phyloP scores from a whole-genome alignment of 2,329 filamentous ascomycete species.

The Stagonosporopsis chrysanthemi region DNA sequence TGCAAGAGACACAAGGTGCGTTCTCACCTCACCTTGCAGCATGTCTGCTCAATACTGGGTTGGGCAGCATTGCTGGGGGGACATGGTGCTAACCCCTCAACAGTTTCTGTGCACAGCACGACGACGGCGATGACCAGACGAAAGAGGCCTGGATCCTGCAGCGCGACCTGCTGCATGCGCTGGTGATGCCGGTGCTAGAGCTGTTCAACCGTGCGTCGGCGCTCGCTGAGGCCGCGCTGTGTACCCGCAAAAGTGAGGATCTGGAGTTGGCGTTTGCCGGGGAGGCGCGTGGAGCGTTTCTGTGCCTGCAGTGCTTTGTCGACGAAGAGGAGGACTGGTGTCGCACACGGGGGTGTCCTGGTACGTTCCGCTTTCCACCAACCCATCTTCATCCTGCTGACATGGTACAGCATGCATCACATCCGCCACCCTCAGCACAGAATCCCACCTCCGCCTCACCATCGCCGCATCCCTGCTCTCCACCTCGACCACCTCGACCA shows the following conservation, averaged over 20 bases:
- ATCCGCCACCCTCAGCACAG: conserved; percentile 54
- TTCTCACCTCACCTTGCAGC: conserved; percentile 20
- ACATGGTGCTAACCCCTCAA: conserved; percentile 6
- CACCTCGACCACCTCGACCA: conserved; percentile 30
- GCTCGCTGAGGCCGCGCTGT: conserved; percentile 59
- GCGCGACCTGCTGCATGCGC: conserved; percentile 66
- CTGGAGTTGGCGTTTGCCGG: conserved; percentile 65
- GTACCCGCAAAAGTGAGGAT: conserved; percentile 58
- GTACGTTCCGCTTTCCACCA: conserved; percentile 21
- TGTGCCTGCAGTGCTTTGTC: conserved; percentile 67
- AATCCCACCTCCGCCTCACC: conserved; percentile 56
- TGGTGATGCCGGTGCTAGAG: conserved; percentile 65
- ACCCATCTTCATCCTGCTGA: conserved; percentile 16
- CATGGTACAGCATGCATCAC: conserved; percentile 52
- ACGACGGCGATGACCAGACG: conserved; percentile 40
- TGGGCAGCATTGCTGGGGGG: not conserved
- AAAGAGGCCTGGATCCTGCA: conserved; percentile 59
- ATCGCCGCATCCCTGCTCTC: conserved; percentile 58
- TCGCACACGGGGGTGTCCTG: conserved; percentile 62
- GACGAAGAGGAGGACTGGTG: conserved; percentile 66
- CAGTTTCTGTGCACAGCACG: conserved; percentile 56
- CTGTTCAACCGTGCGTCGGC: conserved; percentile 63
- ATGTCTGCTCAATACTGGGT: not conserved
- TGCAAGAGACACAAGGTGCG: conserved; percentile 51
- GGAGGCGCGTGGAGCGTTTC: conserved; percentile 63